A percentile compares a stretch with the other conserved stretches of the same genome.
Evolutionary conservation across 495 filamentous ascomycete genomes (phyloP).

Genomic region (Penicillium manginii): DNA sequence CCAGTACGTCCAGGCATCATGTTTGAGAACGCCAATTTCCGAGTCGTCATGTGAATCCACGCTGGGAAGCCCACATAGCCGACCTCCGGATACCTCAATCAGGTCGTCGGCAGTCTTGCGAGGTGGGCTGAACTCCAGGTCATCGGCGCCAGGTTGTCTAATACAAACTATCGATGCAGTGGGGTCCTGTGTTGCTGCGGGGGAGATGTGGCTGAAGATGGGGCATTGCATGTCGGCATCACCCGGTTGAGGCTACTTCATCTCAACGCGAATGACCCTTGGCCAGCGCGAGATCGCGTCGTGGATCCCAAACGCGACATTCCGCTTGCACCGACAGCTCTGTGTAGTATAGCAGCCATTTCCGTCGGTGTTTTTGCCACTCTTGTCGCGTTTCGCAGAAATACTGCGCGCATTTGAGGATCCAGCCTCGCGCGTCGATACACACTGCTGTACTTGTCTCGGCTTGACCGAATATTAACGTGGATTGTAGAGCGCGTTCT

Average conservation of each 20-base stretch:
- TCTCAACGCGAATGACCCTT: conserved; percentile 33
- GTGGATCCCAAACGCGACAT: conserved; percentile 40
- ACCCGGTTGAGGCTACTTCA: not conserved
- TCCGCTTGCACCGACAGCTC: conserved; percentile 37
- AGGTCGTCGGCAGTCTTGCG: conserved; percentile 47
- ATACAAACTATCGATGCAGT: conserved; percentile 31
- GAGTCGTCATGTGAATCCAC: conserved; percentile 46
- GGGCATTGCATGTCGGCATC: not conserved
- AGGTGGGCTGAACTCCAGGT: conserved; percentile 38
- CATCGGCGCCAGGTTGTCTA: conserved; percentile 49
- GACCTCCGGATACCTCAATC: conserved; percentile 41
- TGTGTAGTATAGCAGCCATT: conserved; percentile 44
- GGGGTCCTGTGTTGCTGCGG: not conserved
- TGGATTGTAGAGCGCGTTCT: conserved; percentile 19
- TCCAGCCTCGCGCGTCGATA: conserved; percentile 37
- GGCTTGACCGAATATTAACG: conserved; percentile 50
- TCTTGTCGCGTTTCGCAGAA: conserved; percentile 37
- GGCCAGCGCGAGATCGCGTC: conserved; percentile 45
- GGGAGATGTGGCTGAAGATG: not conserved
- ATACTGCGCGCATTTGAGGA: conserved; percentile 48
- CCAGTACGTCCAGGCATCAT: conserved; percentile 59
- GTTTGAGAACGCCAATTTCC: conserved; percentile 52
- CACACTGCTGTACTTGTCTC: no score
- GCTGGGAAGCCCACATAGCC: conserved; percentile 30
- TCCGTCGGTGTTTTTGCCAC: conserved; percentile 15